phyloP scores from a whole-genome alignment of 2,329 filamentous ascomycete species.

The Alternaria angustiovoidea region DNA sequence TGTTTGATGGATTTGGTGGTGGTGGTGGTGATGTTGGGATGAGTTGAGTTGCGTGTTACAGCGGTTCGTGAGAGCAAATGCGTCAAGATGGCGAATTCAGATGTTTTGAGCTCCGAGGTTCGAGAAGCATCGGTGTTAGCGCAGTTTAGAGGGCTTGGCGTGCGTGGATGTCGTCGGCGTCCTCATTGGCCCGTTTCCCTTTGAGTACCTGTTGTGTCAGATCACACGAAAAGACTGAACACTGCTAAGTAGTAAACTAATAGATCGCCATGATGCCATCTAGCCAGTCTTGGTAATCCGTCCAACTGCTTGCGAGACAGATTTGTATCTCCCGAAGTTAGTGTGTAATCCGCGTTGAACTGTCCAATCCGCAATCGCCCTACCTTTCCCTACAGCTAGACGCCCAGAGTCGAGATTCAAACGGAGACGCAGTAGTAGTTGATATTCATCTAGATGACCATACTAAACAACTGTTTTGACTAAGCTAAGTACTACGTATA shows the following conservation, averaged over 20 bases:
- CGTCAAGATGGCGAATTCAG: slow-evolving; percentile 26
- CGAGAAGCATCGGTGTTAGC: slow-evolving; percentile 37
- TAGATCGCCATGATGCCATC: neutral
- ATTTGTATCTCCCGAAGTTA: no score
- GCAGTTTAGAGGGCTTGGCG: slow-evolving; percentile 24
- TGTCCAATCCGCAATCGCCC: no score
- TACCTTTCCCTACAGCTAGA: no score
- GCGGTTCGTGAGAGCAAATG: neutral
- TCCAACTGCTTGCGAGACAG: no score
- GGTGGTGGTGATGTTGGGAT: slow-evolving; percentile 3
- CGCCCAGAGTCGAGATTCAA: neutral
- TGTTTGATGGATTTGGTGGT: slow-evolving; percentile 35
- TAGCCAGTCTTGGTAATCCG: no score
- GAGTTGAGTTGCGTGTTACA: slow-evolving; percentile 4
- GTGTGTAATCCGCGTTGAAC: no score
- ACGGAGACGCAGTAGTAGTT: neutral
- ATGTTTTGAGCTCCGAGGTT: slow-evolving; percentile 32
- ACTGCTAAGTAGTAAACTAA: no score
- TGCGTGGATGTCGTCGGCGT: slow-evolving; percentile 8
- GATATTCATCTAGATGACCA: neutral
- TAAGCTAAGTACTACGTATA: neutral
- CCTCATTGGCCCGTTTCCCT: slow-evolving; percentile 5
- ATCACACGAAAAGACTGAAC: no score
- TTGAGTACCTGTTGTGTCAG: rapidly evolving
- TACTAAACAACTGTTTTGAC: neutral